These are phyloP conservation scores for Pestalotiopsis sp. DNA, from an alignment of 2,329 filamentous ascomycete species.

Conservation along the genomic window DNA sequence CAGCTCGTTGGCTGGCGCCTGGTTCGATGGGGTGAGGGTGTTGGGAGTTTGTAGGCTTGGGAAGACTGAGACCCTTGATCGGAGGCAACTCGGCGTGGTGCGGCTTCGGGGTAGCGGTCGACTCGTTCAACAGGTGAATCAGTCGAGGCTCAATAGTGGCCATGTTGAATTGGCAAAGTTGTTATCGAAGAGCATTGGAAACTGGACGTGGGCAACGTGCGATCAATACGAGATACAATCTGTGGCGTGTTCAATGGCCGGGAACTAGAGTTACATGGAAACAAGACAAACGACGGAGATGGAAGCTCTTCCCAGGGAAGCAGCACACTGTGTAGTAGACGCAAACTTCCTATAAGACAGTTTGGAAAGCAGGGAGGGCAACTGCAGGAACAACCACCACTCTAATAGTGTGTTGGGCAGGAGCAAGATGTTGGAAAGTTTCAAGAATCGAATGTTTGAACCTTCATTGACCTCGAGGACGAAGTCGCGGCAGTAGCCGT, in stretches of 20 bases:
- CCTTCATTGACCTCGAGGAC: not conserved
- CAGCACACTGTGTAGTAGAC: conserved; percentile 3
- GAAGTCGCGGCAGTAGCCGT: conserved; percentile 5
- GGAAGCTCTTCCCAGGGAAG: not conserved
- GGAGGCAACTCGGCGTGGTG: conserved; percentile 56
- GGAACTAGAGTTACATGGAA: conserved; percentile 5
- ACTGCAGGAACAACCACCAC: not conserved
- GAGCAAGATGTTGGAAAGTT: not conserved
- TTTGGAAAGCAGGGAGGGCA: not conserved
- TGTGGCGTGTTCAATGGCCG: conserved; percentile 15
- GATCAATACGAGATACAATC: conserved; percentile 9
- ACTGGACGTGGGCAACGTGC: conserved; percentile 19
- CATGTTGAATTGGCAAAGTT: conserved; percentile 46
- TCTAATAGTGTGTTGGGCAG: not conserved
- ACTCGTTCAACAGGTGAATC: conserved; percentile 66
- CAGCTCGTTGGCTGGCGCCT: conserved; percentile 45
- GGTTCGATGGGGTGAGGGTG: conserved; percentile 52
- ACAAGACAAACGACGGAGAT: not conserved
- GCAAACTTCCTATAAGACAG: not conserved
- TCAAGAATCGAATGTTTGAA: not conserved
- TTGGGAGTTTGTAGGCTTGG: conserved; percentile 42
- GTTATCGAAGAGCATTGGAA: conserved; percentile 40
- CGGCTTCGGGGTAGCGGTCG: conserved; percentile 48
- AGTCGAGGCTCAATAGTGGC: conserved; percentile 69
- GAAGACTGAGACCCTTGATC: conserved; percentile 49